Conservation (phyloP, 1,284 basidiomycete genomes). For the Porogramme epimiltina region DNA sequence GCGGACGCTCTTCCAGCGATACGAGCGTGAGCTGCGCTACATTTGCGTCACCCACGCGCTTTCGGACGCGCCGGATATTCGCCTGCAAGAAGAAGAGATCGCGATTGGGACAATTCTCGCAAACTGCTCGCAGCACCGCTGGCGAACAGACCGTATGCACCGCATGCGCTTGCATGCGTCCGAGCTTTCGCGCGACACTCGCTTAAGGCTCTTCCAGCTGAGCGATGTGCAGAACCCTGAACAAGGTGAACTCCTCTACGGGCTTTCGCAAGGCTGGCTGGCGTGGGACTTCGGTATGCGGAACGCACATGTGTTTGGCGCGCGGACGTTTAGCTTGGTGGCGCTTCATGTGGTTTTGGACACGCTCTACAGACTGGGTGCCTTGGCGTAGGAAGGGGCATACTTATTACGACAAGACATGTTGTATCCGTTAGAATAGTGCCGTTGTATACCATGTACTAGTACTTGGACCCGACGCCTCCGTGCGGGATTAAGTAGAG, state of each 20-base stretch:
- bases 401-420: not conserved
- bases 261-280: slow-evolving; percentile 58
- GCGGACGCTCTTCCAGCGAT: slow-evolving; percentile 46
- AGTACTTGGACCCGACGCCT: no score
- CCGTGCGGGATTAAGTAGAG: not conserved
- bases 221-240: slow-evolving; percentile 28
- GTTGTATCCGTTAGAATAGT: not conserved
- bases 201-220: slow-evolving; percentile 43
- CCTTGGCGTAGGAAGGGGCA: slow-evolving; percentile 6
- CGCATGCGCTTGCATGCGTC: slow-evolving; percentile 62
- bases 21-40: slow-evolving; percentile 66
- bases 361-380: slow-evolving; percentile 49
- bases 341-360: slow-evolving; percentile 61
- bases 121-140: slow-evolving; percentile 55
- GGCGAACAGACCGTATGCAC: slow-evolving; percentile 59
- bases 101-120: slow-evolving; percentile 74
- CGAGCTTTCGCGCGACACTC: slow-evolving; percentile 56
- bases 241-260: slow-evolving; percentile 38
- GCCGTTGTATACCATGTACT: not conserved
- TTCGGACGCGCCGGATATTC: slow-evolving; percentile 54
- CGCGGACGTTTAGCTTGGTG: slow-evolving; percentile 69
- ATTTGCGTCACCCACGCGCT: slow-evolving; percentile 72
- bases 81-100: slow-evolving; percentile 71
- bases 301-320: slow-evolving; percentile 51
- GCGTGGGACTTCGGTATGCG: slow-evolving; percentile 60